Evolutionary conservation across 257 asterid species (phyloP), one percentile per base, ranked within the genome.

Genomic region (Coffea eugenioides): DNA sequence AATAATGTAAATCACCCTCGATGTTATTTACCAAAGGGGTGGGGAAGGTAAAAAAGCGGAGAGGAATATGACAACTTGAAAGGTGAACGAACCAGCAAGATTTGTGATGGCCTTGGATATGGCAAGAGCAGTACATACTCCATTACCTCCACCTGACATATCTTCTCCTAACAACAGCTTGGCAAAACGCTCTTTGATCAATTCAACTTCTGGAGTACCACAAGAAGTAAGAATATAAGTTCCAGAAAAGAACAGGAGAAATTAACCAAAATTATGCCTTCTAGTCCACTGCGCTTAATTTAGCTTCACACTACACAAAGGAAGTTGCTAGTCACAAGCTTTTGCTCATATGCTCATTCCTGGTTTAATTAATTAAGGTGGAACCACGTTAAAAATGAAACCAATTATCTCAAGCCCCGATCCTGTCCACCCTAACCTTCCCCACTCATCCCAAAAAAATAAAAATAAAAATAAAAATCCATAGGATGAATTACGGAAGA

Each of bases 101-200:
- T 93, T 92, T 8, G 98, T 90, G 25, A 93, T 93, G 56, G 98
- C 97, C 36, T 95, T 95, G 85, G 98, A 95, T 85, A 95, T 91
- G 81, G 99, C 98, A 21, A 92, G 88, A 80, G 99, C 98, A 46
- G 97, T 89, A 66, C 88, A 87, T 20, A 91, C 98, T 83, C 98
- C 99, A 82, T 89, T 90, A n/a, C 96, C 97, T 79, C 97, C 98
- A 79, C 99, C 99, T 9, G 97, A 91, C 97, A 95, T 95, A 72
- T 95, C 99, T 85, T 95, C 98, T 73, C 99, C 99, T 3, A 95
- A 89, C 79, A 95, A 85, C 79, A 95, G 74, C 84, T 94, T 93
- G 1, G 97, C 94, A 41, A 95, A 95, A 52, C 97, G 84, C 81
- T 92, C 91, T 82, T 95, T 95, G 95, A 95, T 93, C 79, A 91